Evolutionary conservation across 305 asterid species (phyloP), one percentile per base, ranked within the genome.

Genomic region (Plantago lanceolata): DNA sequence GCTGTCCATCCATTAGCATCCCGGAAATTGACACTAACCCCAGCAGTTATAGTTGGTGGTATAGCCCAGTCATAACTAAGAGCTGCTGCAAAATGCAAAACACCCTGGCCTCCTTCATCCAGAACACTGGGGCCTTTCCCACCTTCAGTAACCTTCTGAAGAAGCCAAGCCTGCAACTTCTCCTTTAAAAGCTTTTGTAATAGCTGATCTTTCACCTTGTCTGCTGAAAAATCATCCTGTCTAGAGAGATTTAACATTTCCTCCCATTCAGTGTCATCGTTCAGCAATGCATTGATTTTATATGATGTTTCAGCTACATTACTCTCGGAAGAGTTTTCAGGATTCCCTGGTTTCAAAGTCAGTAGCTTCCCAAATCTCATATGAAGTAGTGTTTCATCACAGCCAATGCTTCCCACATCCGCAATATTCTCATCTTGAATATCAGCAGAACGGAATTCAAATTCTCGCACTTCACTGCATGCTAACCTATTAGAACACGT

Each of bases 381-480:
- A 54, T 75, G 84, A 70, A 88, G 91, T 63, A 67, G 78, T 68
- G 77, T 81, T 78, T 88, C 95, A 61, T 78, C 81, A 65, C 86
- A 72, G 65, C 69, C 61, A 33, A 59, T 45, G 55, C 52, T 73
- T 62, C 64, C 76, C 28, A 48, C 56, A 71, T 71, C 77, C 19
- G 69, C 29, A 60, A 62, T 61, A 72, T 80, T 84, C 69, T 59
- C 75, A 59, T 80, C 82, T 74, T 76, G 78, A 62, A 72, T 63
- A 61, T 73, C 70, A 65, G 66, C 47, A 48, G 78, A 59, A 43
- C 82, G 78, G 69, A 83, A 89, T 68, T 87, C 97, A 66, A 85
- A 90, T 77, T 94, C 99, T 43, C 99, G 86, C 52, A 94, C 86
- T 82, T 94, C 99, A 64, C 99, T 94, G 82, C 99, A 90, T 45